A percentile compares a stretch with the other conserved stretches of the same genome.
Evolutionary conservation across 164 flowering plant species (phyloP).

Genomic region (Tetracentron sinense): DNA sequence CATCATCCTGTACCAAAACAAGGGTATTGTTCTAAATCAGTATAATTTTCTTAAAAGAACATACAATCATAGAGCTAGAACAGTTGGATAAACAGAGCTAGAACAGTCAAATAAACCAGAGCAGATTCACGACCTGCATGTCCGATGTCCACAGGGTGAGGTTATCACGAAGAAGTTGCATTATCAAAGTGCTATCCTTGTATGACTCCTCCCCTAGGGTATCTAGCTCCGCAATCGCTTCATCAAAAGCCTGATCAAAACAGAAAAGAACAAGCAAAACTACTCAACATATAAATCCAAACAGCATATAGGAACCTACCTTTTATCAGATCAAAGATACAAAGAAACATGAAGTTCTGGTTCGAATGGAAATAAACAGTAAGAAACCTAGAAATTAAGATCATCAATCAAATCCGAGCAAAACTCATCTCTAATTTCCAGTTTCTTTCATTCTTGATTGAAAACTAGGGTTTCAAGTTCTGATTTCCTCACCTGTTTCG

Average conservation of each 20-base stretch:
- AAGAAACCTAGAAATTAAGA: not conserved
- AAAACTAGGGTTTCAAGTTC: not conserved
- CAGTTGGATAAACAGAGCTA: not conserved
- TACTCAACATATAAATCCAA: not conserved
- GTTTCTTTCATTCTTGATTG: too few species aligned
- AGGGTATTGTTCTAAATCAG: not conserved
- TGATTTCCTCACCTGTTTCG: slow-evolving; percentile 20
- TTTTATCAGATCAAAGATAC: not conserved
- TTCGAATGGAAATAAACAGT: not conserved
- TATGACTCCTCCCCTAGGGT: slow-evolving; percentile 34
- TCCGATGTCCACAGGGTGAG: slow-evolving; percentile 35
- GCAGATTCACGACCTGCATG: slow-evolving; percentile 23
- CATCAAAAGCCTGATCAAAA: slow-evolving; percentile 26
- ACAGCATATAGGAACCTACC: not conserved
- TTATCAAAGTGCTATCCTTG: slow-evolving; percentile 32
- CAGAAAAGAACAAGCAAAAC: not conserved
- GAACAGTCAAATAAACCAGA: not conserved
- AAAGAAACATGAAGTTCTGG: not conserved
- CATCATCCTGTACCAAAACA: slow-evolving; percentile 20
- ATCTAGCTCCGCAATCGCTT: slow-evolving; percentile 34
- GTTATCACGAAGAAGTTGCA: slow-evolving; percentile 35
- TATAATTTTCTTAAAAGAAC: not conserved
- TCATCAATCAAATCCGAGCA: not conserved
- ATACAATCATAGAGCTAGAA: too few species aligned
- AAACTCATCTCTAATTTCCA: too few species aligned